Percentiles rank a stretch among this genome's conserved stretches.
phyloP scores from a whole-genome alignment of 2,329 filamentous ascomycete genomes.

The Aspergillus japonicus region DNA sequence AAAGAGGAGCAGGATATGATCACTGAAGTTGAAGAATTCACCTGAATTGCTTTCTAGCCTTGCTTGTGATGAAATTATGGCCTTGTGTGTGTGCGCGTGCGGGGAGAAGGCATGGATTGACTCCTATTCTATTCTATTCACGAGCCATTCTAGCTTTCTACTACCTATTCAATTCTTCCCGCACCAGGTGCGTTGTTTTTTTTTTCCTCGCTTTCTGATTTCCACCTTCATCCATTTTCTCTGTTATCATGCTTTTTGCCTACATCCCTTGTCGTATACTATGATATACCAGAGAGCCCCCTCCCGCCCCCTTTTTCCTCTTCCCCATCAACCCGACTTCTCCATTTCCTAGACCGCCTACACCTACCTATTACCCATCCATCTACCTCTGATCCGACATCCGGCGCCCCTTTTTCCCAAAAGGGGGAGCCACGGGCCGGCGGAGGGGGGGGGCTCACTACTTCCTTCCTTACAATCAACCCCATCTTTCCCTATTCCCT shows the following conservation, averaged over 20 bases:
- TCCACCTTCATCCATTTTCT: conserved; percentile 12
- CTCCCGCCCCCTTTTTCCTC: conserved; percentile 11
- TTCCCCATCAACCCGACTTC: no score
- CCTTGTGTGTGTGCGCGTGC: conserved; percentile 25
- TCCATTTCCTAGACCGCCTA: background rate
- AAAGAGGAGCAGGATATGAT: conserved; percentile 65
- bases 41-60: conserved; percentile 26
- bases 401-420: conserved; percentile 16
- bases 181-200: conserved; percentile 7
- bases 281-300: conserved; percentile 23
- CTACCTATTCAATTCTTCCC: conserved; percentile 20
- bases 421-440: no score
- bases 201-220: conserved; percentile 6
- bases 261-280: conserved; percentile 20
- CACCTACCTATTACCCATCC: background rate
- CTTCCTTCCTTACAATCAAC: no score
- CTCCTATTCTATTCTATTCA: conserved; percentile 23
- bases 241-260: conserved; percentile 14
- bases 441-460: no score
- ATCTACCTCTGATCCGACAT: conserved; percentile 15
- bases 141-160: conserved; percentile 18
- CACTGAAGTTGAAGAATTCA: conserved; percentile 40
- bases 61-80: conserved; percentile 41
- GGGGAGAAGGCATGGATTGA: conserved; percentile 23
- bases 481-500: conserved; percentile 4